Evolutionary conservation across 345 rosid species (phyloP), one percentile per base, ranked within the genome.

Genomic region (Anastatica hierochuntica): DNA sequence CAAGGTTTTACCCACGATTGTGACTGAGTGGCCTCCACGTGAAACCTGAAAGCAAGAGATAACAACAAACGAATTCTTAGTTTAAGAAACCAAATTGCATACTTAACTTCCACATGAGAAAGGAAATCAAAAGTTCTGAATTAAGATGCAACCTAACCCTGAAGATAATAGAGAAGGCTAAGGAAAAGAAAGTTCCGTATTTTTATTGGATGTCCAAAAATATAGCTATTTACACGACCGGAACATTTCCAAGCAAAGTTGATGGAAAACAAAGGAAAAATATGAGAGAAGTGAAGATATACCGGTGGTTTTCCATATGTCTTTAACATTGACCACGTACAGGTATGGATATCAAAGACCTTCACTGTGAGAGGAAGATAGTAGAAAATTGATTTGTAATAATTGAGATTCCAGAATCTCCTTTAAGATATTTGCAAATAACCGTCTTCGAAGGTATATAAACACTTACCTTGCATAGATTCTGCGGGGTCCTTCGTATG

Each of bases 281-380:
- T 46, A 56, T 38, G 42, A 48, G 53, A 56, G 55, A 59, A 54
- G 27, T 30, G 63, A 44, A 57, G 35, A 26, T 79, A 88, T 85
- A 94, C 97, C 79, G 97, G 99, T 38, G 88, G 67, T 80, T 88
- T 94, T 73, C 99, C 99, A 53, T 84, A 85, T 53, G 95, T 88
- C 87, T 82, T 88, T 64, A 94, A 73, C 67, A 61, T 72, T 55
- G 95, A 94, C 96, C 99, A 94, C 7, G 79, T 71, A 68, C 56
- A 64, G 50, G 80, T 79, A 56, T 77, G 84, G 45, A 77, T 74
- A 84, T 94, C 89, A 61, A 88, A 89, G 60, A 58, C 81, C 76
- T 76, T 94, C 76, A 88, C 97, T 94, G 95, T 56, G 64, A 77
- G 13, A 50, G 38, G 46, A 55, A 77, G 20, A 17, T 13, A 54